Conservation (phyloP, 306 rosid species). For the Acmispon strigosus region DNA sequence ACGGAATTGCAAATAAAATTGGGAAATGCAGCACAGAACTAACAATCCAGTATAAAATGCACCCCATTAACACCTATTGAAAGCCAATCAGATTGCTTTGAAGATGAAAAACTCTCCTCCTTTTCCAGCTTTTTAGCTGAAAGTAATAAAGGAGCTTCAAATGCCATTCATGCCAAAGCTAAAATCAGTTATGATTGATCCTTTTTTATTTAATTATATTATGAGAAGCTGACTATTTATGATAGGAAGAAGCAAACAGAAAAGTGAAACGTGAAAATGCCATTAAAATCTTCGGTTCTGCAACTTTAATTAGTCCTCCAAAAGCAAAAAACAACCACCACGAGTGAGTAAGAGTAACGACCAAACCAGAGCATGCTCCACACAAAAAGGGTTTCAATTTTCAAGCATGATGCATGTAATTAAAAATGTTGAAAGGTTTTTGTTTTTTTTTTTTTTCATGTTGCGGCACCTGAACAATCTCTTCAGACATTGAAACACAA, state of each 20-base stretch:
- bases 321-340: constrained; percentile 4
- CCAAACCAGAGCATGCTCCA: neutral
- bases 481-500: constrained; percentile 92
- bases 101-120: constrained; percentile 9
- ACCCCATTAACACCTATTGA: neutral
- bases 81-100: neutral
- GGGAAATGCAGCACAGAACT: constrained; percentile 16
- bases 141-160: constrained; percentile 16
- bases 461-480: constrained; percentile 91
- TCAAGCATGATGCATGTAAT: neutral
- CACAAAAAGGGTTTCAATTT: too few species aligned
- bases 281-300: constrained; percentile 18
- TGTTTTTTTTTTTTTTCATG: neutral
- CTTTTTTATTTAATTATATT: neutral
- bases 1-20: constrained; percentile 3
- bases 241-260: neutral
- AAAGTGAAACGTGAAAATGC: neutral
- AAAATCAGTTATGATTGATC: constrained; percentile 11
- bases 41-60: neutral
- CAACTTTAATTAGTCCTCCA: constrained; percentile 17
- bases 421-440: constrained; percentile 11
- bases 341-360: neutral
- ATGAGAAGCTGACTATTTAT: neutral
- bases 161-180: constrained; percentile 6
- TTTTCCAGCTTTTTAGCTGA: constrained; percentile 6